Conservation (phyloP, 768 basidiomycete species). For the Mycena chlorophos region DNA sequence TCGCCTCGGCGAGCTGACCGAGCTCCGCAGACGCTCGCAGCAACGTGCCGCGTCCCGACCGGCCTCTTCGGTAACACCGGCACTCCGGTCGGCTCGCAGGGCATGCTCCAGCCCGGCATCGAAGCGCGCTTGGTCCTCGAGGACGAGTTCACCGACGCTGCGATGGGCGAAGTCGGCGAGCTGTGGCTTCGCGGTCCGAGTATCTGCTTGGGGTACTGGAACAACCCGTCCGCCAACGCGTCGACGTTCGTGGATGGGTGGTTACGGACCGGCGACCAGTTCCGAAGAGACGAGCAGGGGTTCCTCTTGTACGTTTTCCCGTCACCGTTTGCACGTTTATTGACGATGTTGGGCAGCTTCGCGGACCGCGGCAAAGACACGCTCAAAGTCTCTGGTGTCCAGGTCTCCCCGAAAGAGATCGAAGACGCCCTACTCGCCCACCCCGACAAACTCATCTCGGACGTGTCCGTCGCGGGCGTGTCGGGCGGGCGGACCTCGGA, state of each 20-base stretch:
- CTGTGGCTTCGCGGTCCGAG: slow-evolving; percentile 58
- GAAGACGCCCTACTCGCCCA: slow-evolving; percentile 65
- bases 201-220: slow-evolving; percentile 70
- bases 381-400: slow-evolving; percentile 75
- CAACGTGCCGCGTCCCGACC: slow-evolving; percentile 43
- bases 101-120: slow-evolving; percentile 62
- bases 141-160: slow-evolving; percentile 53
- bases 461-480: slow-evolving; percentile 74
- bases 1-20: neutral
- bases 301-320: slow-evolving; percentile 59
- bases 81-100: slow-evolving; percentile 24
- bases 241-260: slow-evolving; percentile 74
- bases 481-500: slow-evolving; percentile 67
- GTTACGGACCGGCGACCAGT: slow-evolving; percentile 74
- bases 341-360: slow-evolving; percentile 44
- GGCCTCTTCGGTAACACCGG: slow-evolving; percentile 38
- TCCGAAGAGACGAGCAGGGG: slow-evolving; percentile 58
- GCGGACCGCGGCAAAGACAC: slow-evolving; percentile 83
- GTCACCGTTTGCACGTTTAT: neutral
- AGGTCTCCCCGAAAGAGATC: slow-evolving; percentile 81
- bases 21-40: slow-evolving; percentile 53
- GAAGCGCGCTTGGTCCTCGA: slow-evolving; percentile 61
- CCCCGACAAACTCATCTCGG: slow-evolving; percentile 59
- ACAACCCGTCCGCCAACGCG: slow-evolving; percentile 63
- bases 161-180: slow-evolving; percentile 62